These are phyloP conservation scores for Bondarzewia mesenterica DNA, from an alignment of 1,284 basidiomycete genomes.

Conservation along the genomic window DNA sequence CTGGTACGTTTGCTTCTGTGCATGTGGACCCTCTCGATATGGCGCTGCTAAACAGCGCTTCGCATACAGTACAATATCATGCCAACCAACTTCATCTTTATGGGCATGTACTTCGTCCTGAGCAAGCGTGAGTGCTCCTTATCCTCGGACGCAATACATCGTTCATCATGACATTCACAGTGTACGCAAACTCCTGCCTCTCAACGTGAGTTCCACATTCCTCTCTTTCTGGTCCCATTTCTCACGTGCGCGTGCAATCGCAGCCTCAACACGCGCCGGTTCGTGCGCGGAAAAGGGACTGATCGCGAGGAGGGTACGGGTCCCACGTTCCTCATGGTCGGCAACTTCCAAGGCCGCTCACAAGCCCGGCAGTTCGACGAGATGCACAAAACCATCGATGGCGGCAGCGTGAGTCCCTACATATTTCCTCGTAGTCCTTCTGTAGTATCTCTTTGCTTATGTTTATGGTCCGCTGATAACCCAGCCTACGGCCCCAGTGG, in stretches of 20 bases:
- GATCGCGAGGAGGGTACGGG: conserved; percentile 28
- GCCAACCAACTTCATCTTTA: conserved; percentile 49
- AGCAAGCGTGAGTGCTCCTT: conserved; percentile 45
- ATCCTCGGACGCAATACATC: background rate
- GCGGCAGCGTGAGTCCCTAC: background rate
- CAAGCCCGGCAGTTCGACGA: background rate
- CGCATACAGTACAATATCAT: conserved; percentile 43
- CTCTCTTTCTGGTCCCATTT: background rate
- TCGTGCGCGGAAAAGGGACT: conserved; percentile 35
- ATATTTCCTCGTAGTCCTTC: too few species aligned
- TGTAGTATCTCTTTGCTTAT: too few species aligned
- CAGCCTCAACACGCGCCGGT: conserved; percentile 36
- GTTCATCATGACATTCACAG: conserved; percentile 23
- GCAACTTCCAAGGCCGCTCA: conserved; percentile 8
- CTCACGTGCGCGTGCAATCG: conserved; percentile 1
- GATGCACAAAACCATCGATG: background rate
- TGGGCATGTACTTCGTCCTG: conserved; percentile 51
- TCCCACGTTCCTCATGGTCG: conserved; percentile 36
- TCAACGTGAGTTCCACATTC: conserved; percentile 54
- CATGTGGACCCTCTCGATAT: background rate
- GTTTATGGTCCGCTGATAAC: too few species aligned
- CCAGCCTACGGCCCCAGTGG: too few species aligned
- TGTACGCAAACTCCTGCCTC: conserved; percentile 61
- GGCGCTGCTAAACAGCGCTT: background rate
- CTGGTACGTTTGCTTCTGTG: conserved; percentile 32